Conservation (phyloP, 805 yeast species). For the Yarrowia divulgata region DNA sequence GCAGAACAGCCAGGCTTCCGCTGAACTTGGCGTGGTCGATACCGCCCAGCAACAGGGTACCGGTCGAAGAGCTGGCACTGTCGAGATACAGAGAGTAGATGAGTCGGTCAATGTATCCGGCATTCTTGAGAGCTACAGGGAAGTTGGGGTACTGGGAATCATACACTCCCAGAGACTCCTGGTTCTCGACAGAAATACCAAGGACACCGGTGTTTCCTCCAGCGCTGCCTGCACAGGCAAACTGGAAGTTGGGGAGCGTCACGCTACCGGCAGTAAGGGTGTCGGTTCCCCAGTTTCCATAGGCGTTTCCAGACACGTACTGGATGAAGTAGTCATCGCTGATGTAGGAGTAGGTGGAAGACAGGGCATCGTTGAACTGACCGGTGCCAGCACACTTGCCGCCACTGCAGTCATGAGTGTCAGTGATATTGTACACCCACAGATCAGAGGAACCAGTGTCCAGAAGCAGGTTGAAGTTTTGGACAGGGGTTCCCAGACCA, state of each 20-base stretch:
- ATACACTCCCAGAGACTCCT: not conserved
- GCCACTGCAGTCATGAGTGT: not conserved
- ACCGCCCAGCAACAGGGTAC: not conserved
- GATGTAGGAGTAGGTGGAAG: constrained; percentile 44
- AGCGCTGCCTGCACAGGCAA: not conserved
- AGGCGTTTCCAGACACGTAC: constrained; percentile 53
- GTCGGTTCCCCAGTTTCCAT: constrained; percentile 59
- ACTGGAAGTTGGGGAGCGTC: not conserved
- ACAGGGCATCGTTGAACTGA: not conserved
- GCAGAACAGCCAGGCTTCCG: not conserved
- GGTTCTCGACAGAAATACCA: not conserved
- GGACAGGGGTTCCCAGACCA: not conserved
- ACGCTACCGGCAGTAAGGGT: not conserved
- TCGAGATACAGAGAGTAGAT: not conserved
- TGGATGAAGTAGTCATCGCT: constrained; percentile 44
- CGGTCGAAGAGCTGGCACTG: not conserved
- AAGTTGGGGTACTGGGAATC: not conserved
- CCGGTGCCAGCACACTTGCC: not conserved
- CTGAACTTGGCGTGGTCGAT: not conserved
- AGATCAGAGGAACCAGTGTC: constrained; percentile 1
- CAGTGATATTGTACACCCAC: not conserved
- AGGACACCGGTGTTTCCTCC: not conserved
- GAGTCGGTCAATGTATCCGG: not conserved
- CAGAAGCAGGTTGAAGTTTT: not conserved
- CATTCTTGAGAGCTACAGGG: not conserved